Percentiles rank a stretch among this genome's conserved stretches.
Evolutionary conservation across 2,329 filamentous ascomycete species (phyloP).

Genomic region (Fusarium nisikadoi): DNA sequence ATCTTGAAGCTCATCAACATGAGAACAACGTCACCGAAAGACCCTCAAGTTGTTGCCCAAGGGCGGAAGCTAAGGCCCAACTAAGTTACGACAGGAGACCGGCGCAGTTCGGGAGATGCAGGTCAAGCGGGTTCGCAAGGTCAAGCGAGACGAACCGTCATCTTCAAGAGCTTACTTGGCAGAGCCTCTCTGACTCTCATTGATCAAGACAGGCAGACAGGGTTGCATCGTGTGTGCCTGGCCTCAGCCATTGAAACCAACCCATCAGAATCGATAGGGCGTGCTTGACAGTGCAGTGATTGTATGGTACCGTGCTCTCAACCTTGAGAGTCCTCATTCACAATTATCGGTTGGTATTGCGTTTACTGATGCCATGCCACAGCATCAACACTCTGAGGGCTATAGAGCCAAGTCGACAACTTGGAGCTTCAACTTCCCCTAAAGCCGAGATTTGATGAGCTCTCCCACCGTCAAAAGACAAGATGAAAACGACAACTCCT

Average conservation of each 20-base stretch:
- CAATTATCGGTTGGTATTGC: conserved; percentile 4
- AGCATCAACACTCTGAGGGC: background rate
- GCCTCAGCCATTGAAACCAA: conserved; percentile 15
- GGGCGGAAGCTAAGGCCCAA: conserved; percentile 35
- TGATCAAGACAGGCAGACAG: conserved; percentile 7
- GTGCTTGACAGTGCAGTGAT: conserved; percentile 23
- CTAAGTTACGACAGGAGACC: conserved; percentile 22
- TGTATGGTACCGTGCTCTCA: conserved; percentile 2
- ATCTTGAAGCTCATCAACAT: background rate
- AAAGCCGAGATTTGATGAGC: background rate
- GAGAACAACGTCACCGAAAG: conserved; percentile 5
- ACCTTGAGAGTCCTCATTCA: background rate
- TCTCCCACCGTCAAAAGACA: conserved; percentile 4
- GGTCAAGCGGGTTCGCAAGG: conserved; percentile 30
- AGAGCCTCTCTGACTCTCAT: conserved; percentile 14
- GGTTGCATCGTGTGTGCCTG: conserved; percentile 30
- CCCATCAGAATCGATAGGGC: conserved; percentile 21
- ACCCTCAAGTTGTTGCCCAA: conserved; percentile 29
- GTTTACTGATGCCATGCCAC: background rate
- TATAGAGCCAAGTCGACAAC: background rate
- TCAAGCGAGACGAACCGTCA: conserved; percentile 30
- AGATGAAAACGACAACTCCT: conserved; percentile 7
- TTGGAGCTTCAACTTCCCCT: background rate
- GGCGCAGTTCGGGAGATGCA: conserved; percentile 37
- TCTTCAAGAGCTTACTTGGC: conserved; percentile 7